Percentiles rank a stretch among this genome's conserved stretches.
Evolutionary conservation across 192 early-diverging fungal species (phyloP).

Genomic region (Gryganskiella cystojenkinii): DNA sequence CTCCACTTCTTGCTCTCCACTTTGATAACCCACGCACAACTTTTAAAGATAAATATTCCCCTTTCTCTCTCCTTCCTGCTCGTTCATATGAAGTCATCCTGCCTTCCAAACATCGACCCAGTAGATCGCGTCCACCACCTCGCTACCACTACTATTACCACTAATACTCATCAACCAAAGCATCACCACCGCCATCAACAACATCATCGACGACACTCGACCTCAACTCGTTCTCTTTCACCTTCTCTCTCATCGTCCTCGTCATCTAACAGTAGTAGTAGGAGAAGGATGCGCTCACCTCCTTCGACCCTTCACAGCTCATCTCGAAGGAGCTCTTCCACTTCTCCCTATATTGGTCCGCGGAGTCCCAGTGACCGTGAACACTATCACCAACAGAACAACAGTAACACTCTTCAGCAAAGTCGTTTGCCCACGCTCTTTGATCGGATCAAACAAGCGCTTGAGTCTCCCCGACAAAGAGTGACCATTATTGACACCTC

Average conservation of each 20-base stretch:
- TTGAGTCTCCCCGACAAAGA: constrained; percentile 5
- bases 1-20: too few species aligned
- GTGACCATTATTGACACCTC: neutral
- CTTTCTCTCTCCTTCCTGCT: neutral
- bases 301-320: constrained; percentile 15
- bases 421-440: constrained; percentile 24
- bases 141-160: too few species aligned
- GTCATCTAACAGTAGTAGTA: neutral
- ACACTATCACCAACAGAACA: neutral
- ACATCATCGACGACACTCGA: too few species aligned
- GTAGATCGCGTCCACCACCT: too few species aligned
- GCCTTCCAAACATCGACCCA: too few species aligned
- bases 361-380: constrained; percentile 12
- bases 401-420: too few species aligned
- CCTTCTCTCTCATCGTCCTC: neutral
- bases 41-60: neutral
- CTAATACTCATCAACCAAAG: too few species aligned
- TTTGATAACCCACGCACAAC: too few species aligned
- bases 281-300: neutral
- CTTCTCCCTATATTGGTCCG: constrained; percentile 11
- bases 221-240: too few species aligned
- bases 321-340: neutral
- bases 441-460: constrained; percentile 38
- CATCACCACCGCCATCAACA: too few species aligned
- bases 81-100: too few species aligned